A percentile compares a stretch with the other conserved stretches of the same genome.
Conservation (phyloP, 306 rosid species). For the Begonia masoniana region DNA sequence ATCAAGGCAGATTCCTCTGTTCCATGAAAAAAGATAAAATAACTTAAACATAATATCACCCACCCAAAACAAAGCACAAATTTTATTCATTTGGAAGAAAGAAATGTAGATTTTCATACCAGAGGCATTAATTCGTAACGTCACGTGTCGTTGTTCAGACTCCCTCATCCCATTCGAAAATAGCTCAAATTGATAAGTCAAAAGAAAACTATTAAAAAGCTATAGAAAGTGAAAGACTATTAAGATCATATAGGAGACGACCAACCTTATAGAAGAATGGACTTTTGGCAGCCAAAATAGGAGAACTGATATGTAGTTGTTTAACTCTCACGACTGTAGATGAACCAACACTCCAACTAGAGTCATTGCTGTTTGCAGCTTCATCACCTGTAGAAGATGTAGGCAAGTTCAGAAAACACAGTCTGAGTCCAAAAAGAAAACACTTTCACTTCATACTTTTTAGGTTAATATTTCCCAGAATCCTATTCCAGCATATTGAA, state of each 20-base stretch:
- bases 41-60: slow-evolving; percentile 7
- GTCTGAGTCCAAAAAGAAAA: background rate
- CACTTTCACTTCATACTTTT: background rate
- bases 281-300: slow-evolving; percentile 97
- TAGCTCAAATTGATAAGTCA: slow-evolving; percentile 30
- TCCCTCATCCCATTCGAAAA: slow-evolving; percentile 97
- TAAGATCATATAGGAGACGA: slow-evolving; percentile 2
- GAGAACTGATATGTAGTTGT: slow-evolving; percentile 88
- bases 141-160: slow-evolving; percentile 80
- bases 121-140: slow-evolving; percentile 74
- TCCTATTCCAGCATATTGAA: background rate
- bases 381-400: slow-evolving; percentile 59
- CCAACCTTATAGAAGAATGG: slow-evolving; percentile 89
- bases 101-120: slow-evolving; percentile 26
- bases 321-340: slow-evolving; percentile 63
- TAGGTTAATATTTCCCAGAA: background rate
- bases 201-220: background rate
- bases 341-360: slow-evolving; percentile 70
- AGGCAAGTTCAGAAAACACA: background rate
- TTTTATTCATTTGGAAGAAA: background rate
- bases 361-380: slow-evolving; percentile 60
- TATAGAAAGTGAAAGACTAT: background rate
- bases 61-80: background rate
- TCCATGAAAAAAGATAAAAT: slow-evolving; percentile 12
- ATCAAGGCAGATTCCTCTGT: slow-evolving; percentile 94